These are phyloP conservation scores for Colletotrichum sublineola DNA, from an alignment of 2,329 filamentous ascomycete species.

Conservation along the genomic window DNA sequence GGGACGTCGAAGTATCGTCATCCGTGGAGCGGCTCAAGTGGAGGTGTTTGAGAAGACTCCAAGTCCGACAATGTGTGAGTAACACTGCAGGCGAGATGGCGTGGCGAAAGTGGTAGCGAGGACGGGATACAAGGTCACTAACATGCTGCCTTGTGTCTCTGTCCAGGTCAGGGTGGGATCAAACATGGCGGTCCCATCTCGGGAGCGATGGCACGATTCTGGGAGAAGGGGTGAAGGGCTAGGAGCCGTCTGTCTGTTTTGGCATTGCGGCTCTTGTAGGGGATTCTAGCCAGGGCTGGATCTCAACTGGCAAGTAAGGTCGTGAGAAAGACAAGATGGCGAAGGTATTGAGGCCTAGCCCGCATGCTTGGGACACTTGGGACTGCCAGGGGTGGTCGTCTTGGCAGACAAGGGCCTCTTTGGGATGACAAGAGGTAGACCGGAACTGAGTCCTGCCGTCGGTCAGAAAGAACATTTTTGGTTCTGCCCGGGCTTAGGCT, in stretches of 20 bases:
- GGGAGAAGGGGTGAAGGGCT: slow-evolving; percentile 27
- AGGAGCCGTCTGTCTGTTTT: slow-evolving; percentile 32
- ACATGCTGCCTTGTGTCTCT: background rate
- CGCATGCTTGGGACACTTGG: slow-evolving; percentile 10
- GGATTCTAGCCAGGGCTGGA: slow-evolving; percentile 35
- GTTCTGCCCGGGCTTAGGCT: slow-evolving; percentile 5
- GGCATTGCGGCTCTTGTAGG: slow-evolving; percentile 41
- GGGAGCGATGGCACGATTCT: slow-evolving; percentile 27
- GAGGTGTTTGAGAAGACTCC: background rate
- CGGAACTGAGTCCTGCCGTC: slow-evolving; percentile 35
- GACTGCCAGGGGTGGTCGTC: slow-evolving; percentile 20
- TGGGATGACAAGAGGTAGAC: slow-evolving; percentile 17
- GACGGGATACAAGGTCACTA: slow-evolving; percentile 5
- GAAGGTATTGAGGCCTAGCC: slow-evolving; percentile 20
- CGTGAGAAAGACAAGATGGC: background rate
- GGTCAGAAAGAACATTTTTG: background rate
- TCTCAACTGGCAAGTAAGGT: slow-evolving; percentile 1
- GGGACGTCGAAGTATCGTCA: background rate
- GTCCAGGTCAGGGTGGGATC: slow-evolving; percentile 3
- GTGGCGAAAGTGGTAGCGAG: background rate
- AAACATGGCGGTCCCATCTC: slow-evolving; percentile 26
- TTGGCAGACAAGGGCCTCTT: slow-evolving; percentile 12
- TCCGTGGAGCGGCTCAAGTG: slow-evolving; percentile 11
- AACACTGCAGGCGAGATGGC: background rate
- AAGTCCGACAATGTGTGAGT: background rate